These are phyloP conservation scores for Phlebopus sp. DNA, from an alignment of 1,284 basidiomycete genomes.

Conservation along the genomic window DNA sequence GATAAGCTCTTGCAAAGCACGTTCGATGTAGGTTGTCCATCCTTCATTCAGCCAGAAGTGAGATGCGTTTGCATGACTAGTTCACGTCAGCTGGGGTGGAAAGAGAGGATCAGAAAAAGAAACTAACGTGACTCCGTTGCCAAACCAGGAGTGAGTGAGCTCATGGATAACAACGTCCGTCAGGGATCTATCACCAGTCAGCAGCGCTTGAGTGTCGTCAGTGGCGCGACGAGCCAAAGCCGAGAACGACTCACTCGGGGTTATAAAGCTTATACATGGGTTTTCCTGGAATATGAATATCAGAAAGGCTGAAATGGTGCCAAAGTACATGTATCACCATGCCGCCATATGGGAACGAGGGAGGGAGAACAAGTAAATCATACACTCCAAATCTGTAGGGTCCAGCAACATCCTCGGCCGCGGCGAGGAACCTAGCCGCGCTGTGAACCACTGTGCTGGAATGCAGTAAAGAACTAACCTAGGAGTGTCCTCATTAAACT, in stretches of 20 bases:
- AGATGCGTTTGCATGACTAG: constrained; percentile 66
- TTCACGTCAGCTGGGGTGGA: constrained; percentile 23
- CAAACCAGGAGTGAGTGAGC: constrained; percentile 82
- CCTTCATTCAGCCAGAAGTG: constrained; percentile 96
- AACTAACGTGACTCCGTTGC: constrained; percentile 79
- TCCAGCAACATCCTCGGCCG: constrained; percentile 73
- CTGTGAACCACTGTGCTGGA: not conserved
- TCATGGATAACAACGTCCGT: constrained; percentile 90
- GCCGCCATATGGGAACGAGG: constrained; percentile 91
- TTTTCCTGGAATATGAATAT: constrained; percentile 57
- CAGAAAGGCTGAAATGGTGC: not conserved
- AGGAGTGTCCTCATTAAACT: constrained; percentile 84
- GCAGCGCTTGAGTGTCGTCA: constrained; percentile 48
- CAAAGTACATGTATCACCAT: constrained; percentile 51
- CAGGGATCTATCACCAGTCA: constrained; percentile 82
- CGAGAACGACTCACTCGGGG: constrained; percentile 59
- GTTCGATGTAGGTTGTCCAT: constrained; percentile 95
- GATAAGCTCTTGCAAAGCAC: constrained; percentile 73
- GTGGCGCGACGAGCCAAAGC: not conserved
- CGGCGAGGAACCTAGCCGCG: constrained; percentile 63
- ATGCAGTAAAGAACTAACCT: constrained; percentile 40
- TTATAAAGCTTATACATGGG: constrained; percentile 83
- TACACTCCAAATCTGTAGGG: constrained; percentile 89
- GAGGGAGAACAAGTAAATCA: constrained; percentile 88
- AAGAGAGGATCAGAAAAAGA: not conserved